These are phyloP conservation scores for Diutina siamensis DNA, from an alignment of 1,139 yeast species.

Conservation along the genomic window DNA sequence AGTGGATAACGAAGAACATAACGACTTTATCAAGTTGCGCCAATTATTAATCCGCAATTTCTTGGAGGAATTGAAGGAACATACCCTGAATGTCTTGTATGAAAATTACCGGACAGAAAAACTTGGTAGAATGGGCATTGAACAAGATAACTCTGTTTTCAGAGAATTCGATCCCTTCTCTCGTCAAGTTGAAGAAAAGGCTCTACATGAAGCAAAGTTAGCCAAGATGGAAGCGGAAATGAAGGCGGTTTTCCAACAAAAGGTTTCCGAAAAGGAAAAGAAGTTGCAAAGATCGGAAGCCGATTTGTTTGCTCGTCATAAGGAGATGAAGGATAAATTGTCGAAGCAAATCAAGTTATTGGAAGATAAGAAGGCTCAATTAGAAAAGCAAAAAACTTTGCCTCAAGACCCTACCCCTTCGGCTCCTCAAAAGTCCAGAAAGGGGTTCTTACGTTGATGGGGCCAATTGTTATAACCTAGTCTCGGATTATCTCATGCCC, in stretches of 20 bases:
- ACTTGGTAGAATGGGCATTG: slow-evolving; percentile 71
- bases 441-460: slow-evolving; percentile 42
- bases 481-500: too few species aligned
- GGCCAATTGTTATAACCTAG: too few species aligned
- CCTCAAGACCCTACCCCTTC: slow-evolving; percentile 35
- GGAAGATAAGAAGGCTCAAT: slow-evolving; percentile 81
- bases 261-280: slow-evolving; percentile 94
- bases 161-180: slow-evolving; percentile 88
- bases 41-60: slow-evolving; percentile 83
- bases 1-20: slow-evolving; percentile 89
- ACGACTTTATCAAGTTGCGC: slow-evolving; percentile 85
- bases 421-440: slow-evolving; percentile 38
- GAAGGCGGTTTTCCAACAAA: slow-evolving; percentile 94
- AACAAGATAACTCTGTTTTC: slow-evolving; percentile 86
- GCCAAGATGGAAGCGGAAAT: slow-evolving; percentile 93
- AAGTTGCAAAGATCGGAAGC: slow-evolving; percentile 96
- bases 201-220: slow-evolving; percentile 85
- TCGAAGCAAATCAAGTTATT: slow-evolving; percentile 77
- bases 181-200: slow-evolving; percentile 89
- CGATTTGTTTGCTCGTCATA: slow-evolving; percentile 88
- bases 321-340: slow-evolving; percentile 93
- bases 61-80: slow-evolving; percentile 88
- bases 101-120: slow-evolving; percentile 86
- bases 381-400: slow-evolving; percentile 58
- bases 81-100: slow-evolving; percentile 65